Conservation (phyloP, 2,329 filamentous ascomycete species). For the Ophiostoma australiae region DNA sequence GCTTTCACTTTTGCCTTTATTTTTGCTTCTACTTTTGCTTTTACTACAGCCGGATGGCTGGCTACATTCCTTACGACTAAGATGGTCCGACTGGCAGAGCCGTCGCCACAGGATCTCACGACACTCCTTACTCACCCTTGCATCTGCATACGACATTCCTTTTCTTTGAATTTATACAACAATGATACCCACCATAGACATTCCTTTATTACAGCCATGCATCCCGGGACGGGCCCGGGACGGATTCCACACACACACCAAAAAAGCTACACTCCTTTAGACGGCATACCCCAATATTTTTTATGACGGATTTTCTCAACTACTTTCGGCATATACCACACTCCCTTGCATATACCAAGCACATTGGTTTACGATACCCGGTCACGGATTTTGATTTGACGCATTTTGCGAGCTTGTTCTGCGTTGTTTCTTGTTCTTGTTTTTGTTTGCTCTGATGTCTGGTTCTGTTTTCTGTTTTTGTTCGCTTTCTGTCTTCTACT, state of each 20-base stretch:
- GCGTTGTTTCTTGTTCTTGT: slow-evolving; percentile 5
- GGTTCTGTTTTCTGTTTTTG: neutral
- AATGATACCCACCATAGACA: slow-evolving; percentile 16
- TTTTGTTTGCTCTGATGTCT: neutral
- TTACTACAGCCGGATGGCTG: slow-evolving; percentile 26
- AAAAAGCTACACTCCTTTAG: slow-evolving; percentile 33
- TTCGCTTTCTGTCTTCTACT: neutral
- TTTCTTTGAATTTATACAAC: neutral
- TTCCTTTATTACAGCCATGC: neutral
- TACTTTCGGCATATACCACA: slow-evolving; percentile 33
- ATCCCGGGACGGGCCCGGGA: neutral
- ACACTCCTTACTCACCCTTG: slow-evolving; percentile 28
- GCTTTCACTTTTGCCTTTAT: slow-evolving; percentile 30
- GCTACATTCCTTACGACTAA: slow-evolving; percentile 25
- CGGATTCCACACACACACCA: neutral
- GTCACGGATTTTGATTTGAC: slow-evolving; percentile 37
- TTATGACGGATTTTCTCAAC: slow-evolving; percentile 36
- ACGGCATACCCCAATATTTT: slow-evolving; percentile 26
- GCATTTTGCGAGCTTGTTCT: slow-evolving; percentile 17
- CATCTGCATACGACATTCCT: neutral
- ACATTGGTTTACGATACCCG: slow-evolving; percentile 42
- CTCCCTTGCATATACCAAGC: slow-evolving; percentile 41
- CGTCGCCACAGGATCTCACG: slow-evolving; percentile 34
- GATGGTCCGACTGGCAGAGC: slow-evolving; percentile 23
- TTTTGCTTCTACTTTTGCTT: slow-evolving; percentile 29